Conservation (phyloP, 306 rosid genomes). For the Quercus rubra region DNA sequence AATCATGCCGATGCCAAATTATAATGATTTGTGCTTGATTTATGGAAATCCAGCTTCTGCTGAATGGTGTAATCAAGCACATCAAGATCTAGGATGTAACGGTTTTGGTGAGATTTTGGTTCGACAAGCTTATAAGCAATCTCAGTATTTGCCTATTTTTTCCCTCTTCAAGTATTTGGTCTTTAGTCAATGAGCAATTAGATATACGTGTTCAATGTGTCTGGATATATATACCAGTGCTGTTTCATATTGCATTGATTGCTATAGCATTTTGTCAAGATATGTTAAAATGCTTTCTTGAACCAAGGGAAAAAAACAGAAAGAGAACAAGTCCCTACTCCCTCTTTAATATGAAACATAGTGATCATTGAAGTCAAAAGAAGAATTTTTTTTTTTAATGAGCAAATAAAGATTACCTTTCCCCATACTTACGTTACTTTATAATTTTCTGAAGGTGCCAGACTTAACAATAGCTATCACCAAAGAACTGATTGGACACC, state of each 20-base stretch:
- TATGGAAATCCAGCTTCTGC: slow-evolving; percentile 42
- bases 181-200: not conserved
- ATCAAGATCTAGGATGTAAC: slow-evolving; percentile 20
- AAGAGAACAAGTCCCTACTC: not conserved
- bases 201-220: not conserved
- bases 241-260: not conserved
- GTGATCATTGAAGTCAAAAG: slow-evolving; percentile 1
- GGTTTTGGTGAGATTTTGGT: slow-evolving; percentile 25
- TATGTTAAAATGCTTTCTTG: not conserved
- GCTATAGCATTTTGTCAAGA: not conserved
- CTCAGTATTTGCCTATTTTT: not conserved
- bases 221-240: not conserved
- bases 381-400: slow-evolving; percentile 11
- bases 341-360: not conserved
- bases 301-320: not conserved
- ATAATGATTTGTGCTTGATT: slow-evolving; percentile 50
- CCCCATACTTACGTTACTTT: not conserved
- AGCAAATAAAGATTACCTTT: not conserved
- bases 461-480: slow-evolving; percentile 5
- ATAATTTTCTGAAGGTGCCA: slow-evolving; percentile 29
- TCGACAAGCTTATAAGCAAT: not conserved
- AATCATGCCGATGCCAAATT: slow-evolving; percentile 41
- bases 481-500: too few species aligned
- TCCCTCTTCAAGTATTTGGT: not conserved
- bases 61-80: slow-evolving; percentile 9